Evolutionary conservation across 164 flowering plant species (phyloP).

Genomic region (Platanus orientalis): DNA sequence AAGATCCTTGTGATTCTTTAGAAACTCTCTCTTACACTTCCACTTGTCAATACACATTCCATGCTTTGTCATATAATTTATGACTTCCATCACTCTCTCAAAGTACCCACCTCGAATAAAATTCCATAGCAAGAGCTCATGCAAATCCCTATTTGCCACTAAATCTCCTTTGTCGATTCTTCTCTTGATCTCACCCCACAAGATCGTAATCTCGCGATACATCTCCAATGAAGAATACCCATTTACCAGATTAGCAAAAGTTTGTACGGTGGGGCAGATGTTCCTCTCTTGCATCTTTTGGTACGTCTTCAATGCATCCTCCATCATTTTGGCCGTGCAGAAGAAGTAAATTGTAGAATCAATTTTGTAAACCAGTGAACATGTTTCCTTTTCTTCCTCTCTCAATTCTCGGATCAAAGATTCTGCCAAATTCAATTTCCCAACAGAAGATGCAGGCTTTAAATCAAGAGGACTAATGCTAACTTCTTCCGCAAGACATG

Average conservation of each 20-base stretch:
- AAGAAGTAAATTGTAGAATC: slow-evolving; percentile 79
- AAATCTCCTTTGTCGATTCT: slow-evolving; percentile 32
- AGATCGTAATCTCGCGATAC: slow-evolving; percentile 73
- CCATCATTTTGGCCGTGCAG: slow-evolving; percentile 82
- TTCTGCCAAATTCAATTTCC: slow-evolving; percentile 34
- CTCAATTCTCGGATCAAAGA: slow-evolving; percentile 34
- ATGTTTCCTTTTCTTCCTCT: slow-evolving; percentile 22
- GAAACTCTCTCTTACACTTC: slow-evolving; percentile 61
- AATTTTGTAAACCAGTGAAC: slow-evolving; percentile 36
- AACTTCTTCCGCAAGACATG: slow-evolving; percentile 16
- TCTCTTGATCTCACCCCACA: slow-evolving; percentile 90
- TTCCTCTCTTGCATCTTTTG: slow-evolving; percentile 47
- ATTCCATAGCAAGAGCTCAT: slow-evolving; percentile 51
- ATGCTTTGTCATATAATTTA: slow-evolving; percentile 44
- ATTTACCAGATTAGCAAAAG: slow-evolving; percentile 41
- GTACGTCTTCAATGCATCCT: slow-evolving; percentile 61
- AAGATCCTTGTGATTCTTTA: slow-evolving; percentile 68
- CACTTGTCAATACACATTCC: slow-evolving; percentile 55
- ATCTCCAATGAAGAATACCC: slow-evolving; percentile 57
- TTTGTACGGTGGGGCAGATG: slow-evolving; percentile 56
- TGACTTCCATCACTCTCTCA: slow-evolving; percentile 79
- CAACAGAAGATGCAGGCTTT: neutral
- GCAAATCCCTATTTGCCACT: slow-evolving; percentile 44
- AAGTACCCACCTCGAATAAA: slow-evolving; percentile 87
- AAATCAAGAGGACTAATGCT: neutral